Evolutionary conservation across 2,329 filamentous ascomycete species (phyloP), one percentile per base, ranked within the genome.

Genomic region (Sphaerulina vaccinii): DNA sequence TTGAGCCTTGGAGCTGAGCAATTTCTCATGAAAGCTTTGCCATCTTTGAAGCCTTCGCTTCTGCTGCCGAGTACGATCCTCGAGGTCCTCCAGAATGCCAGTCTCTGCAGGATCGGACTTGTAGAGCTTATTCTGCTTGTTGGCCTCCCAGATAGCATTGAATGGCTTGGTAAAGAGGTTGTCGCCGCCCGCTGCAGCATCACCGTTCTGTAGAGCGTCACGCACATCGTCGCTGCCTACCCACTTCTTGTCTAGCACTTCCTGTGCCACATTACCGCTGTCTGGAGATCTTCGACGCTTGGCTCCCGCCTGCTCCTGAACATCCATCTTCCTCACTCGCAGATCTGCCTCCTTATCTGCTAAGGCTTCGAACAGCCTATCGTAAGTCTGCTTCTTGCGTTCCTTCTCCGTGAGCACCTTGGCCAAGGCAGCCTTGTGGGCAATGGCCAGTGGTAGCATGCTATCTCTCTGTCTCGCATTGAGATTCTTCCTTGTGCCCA

Each of bases 151-250:
- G 1, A 93, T 80, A 7, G 82, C 75, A 23, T 87, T 80, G 57
- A 91, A 93, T 0, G 82, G 75, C 23, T 54, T 52, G n/a, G 51
- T 56, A 11, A 95, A 67, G n/a, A 93, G 73, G 0, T 76, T 79
- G 54, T 87, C 86, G 24, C 75, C 79, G 21, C 74, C 74, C 2
- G 75, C 71, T 6, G 73, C 74, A 16, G 75, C 74, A 39, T 88
- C 85, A 1, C 88, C 88, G 44, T 85, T 77, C 0, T 93, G 67
- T 16, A 96, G 72, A 2, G 82, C 76, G 41, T 88, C 80, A 61
- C 88, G 79, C 85, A 90, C 92, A 50, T 82, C 79, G 53, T 85
- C 81, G 62, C 85, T 83, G 1, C 89, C 90, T 11, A 87, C 77
- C 90, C 90, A 96, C 59, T 90, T 88, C 55, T 84, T 83, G 29